Conservation (phyloP, 202 grass and related monocot genomes). For the Panicum hallii region DNA sequence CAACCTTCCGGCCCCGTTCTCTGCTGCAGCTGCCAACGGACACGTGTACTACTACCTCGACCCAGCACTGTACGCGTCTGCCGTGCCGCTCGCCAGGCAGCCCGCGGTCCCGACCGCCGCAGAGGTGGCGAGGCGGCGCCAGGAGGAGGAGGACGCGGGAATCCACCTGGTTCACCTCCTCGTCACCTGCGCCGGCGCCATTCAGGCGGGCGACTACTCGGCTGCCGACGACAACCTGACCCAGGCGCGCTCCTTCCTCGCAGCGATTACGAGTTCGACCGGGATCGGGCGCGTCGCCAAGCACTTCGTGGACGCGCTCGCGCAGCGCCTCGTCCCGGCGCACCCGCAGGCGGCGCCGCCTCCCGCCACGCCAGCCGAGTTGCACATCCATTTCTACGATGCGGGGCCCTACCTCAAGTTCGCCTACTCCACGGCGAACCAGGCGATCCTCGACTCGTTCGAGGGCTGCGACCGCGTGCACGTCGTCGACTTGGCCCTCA, state of each 20-base stretch:
- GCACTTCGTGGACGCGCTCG: conserved; percentile 68
- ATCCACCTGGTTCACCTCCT: conserved; percentile 59
- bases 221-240: conserved; percentile 27
- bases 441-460: conserved; percentile 69
- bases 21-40: background rate
- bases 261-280: conserved; percentile 17
- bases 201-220: conserved; percentile 57
- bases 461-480: conserved; percentile 57
- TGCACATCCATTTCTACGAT: conserved; percentile 61
- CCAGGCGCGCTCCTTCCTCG: conserved; percentile 49
- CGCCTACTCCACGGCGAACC: conserved; percentile 67
- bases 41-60: conserved; percentile 4
- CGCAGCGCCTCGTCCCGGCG: conserved; percentile 53
- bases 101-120: background rate
- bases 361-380: background rate
- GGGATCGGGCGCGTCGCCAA: conserved; percentile 70
- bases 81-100: background rate
- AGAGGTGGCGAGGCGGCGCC: background rate
- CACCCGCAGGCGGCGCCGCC: background rate
- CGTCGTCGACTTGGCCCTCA: conserved; percentile 66
- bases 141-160: conserved; percentile 28
- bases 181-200: conserved; percentile 52
- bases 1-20: background rate
- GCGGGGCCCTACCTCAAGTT: conserved; percentile 71
- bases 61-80: conserved; percentile 4